Base-by-base conservation (phyloP, 768 basidiomycete genomes). In the Pisolithus sp. region DNA sequence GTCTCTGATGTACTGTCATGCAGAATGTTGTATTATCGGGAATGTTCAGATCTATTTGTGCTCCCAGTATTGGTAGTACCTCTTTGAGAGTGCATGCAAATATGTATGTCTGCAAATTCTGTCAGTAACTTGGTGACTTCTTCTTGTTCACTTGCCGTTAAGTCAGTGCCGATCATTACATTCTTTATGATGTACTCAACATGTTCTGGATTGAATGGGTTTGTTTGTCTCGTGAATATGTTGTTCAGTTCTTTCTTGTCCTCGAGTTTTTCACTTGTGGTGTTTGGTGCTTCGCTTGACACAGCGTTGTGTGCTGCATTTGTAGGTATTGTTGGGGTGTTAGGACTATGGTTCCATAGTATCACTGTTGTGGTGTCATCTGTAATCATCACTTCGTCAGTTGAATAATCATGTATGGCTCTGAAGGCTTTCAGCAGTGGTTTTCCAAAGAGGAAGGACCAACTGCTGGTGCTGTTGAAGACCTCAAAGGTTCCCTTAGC, bases 81-180 rank as follows among this genome's bases (percentile, higher is more conserved):
- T 78, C 72, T 23, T 64, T 64, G 8, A 76, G 51, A 0, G 69
- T 61, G 3, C 75, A 58, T 1, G 72, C 71, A 48, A 74, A 77
- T 23, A 66, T 57, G 52, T 76, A 72, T 0, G 73, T 71, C n/a
- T n/a, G n/a, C n/a, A n/a, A n/a, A n/a, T n/a, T n/a, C n/a, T n/a
- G n/a, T n/a, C n/a, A n/a, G n/a, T n/a, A n/a, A n/a, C 0, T 41
- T 50, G 0, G 34, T 20, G 0, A 74, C 69, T 3, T 13, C 18
- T 4, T 57, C 51, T 45, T 74, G 53, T 3, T 53, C 56, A 1
- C 47, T 30, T 0, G 62, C 55, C 1, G 41, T 49, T 0, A 76
- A 47, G 46, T 76, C 71, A 0, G 21, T 7, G 0, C 73, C 73
- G 1, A 74, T 59, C 2, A 48, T 49, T 13, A 68, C 50, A 2